These are phyloP conservation scores for Hebeloma cylindrosporum DNA, from an alignment of 768 basidiomycete genomes.

Conservation along the genomic window DNA sequence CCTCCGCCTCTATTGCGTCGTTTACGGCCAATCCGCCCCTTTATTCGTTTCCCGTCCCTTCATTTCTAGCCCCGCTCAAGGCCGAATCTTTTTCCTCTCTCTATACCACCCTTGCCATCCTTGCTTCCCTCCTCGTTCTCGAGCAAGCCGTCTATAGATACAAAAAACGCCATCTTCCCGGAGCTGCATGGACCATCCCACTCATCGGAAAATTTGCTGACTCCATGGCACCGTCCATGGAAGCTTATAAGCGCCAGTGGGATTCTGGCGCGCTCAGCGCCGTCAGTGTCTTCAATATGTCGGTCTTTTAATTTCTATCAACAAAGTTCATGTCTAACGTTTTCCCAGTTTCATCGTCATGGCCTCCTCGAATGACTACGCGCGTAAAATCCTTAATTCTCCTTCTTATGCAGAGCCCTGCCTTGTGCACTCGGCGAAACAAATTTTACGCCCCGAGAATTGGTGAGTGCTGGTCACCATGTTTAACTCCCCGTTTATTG, in stretches of 20 bases:
- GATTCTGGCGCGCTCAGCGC: conserved; percentile 84
- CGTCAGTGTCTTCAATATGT: conserved; percentile 98
- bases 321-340: conserved; percentile 1
- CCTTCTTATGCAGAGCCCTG: conserved; percentile 92
- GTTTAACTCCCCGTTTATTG: neutral
- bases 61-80: conserved; percentile 40
- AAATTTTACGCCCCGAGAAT: conserved; percentile 81
- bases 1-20: conserved; percentile 42
- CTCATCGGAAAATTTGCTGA: conserved; percentile 96
- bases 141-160: conserved; percentile 88
- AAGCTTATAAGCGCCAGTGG: conserved; percentile 93
- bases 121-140: conserved; percentile 74
- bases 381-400: conserved; percentile 95
- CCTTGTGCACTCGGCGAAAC: conserved; percentile 89
- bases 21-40: conserved; percentile 40
- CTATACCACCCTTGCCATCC: conserved; percentile 66
- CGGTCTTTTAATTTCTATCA: conserved; percentile 26
- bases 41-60: conserved; percentile 47
- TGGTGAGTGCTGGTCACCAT: conserved; percentile 51
- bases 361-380: conserved; percentile 89
- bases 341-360: conserved; percentile 91
- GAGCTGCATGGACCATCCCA: conserved; percentile 92
- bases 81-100: conserved; percentile 50
- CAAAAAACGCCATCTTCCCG: conserved; percentile 89
- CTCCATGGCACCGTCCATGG: conserved; percentile 87